Conservation (phyloP, 2,329 filamentous ascomycete species). For the Parastagonospora avenae region DNA sequence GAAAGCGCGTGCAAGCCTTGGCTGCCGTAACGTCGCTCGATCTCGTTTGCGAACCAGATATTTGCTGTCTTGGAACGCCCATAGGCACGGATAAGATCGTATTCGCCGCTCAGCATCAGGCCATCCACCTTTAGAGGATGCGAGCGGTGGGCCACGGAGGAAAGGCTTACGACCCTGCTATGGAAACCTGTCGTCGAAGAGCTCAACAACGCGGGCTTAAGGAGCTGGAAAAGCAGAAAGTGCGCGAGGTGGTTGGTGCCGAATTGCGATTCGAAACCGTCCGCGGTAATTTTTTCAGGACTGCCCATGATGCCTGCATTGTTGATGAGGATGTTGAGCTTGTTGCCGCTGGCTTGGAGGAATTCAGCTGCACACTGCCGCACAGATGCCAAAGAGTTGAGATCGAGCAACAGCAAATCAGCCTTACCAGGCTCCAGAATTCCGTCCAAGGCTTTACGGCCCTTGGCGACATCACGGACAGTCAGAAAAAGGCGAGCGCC, state of each 20-base stretch:
- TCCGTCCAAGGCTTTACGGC: conserved; percentile 23
- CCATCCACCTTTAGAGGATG: conserved; percentile 35
- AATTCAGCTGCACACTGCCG: conserved; percentile 23
- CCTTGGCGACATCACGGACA: conserved; percentile 38
- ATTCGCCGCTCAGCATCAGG: conserved; percentile 47
- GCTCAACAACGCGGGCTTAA: conserved; percentile 52
- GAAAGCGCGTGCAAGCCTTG: conserved; percentile 51
- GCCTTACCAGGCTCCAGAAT: conserved; percentile 26
- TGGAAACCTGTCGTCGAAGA: conserved; percentile 43
- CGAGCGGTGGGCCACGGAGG: conserved; percentile 38
- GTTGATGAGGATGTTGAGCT: conserved; percentile 23
- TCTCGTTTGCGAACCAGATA: conserved; percentile 57
- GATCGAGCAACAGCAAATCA: conserved; percentile 30
- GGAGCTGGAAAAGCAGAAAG: conserved; percentile 60
- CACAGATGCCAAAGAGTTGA: conserved; percentile 23
- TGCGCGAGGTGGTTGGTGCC: conserved; percentile 60
- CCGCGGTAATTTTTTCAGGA: conserved; percentile 23
- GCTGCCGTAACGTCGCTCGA: conserved; percentile 56
- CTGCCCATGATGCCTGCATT: conserved; percentile 32
- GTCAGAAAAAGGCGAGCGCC: conserved; percentile 55
- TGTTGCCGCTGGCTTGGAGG: conserved; percentile 17
- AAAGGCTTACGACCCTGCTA: conserved; percentile 55
- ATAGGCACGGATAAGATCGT: conserved; percentile 51
- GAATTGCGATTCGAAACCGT: conserved; percentile 57
- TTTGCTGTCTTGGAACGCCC: conserved; percentile 59